Evolutionary conservation across 805 yeast species (phyloP), one percentile per base, ranked within the genome.

Genomic region (Henningerozyma blattae): DNA sequence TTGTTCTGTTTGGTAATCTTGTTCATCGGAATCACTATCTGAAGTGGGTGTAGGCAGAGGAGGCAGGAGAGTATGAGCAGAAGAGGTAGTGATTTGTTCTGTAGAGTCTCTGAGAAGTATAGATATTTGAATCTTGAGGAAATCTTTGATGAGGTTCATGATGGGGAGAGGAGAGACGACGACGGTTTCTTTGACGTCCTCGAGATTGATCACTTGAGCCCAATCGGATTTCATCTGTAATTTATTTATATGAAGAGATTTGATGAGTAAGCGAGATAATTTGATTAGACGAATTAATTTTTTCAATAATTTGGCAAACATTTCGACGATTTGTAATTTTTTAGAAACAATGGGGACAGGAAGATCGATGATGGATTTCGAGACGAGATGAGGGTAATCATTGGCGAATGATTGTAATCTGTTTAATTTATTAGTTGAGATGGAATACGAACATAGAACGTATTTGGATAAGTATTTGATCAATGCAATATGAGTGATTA

Each of bases 381-480:
- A 42, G 15, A 73, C 48, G 34, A 62, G 65, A n/a, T 63, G 66
- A 2, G 72, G 60, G 47, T 67, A 72, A 8, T 65, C 56, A 12
- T 56, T 50, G 3, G 76, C 60, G 33, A 84, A 60, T n/a, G 65
- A 62, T 32, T 68, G 70, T 39, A 84, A 61, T 30, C 14, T 73
- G 3, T 86, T 83, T 4, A 78, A 66, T n/a, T 57, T 60, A 15
- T 15, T 15, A 6, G n/a, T 18, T 18, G 31, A 20, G 8, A 15
- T 18, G 3, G 15, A 13, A 35, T 59, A 56, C 22, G 38, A 38
- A 39, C 74, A 79, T 27, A 76, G 56, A 13, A 74, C 72, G 36
- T 80, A 57, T 18, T 76, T 77, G 4, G 77, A 67, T 40, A 84
- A 56, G 68, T 77, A 67, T 42, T 69, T 70, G 16, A 77, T 62